These are phyloP conservation scores for Austropuccinia psidii DNA, from an alignment of 1,284 basidiomycete genomes.

Conservation along the genomic window DNA sequence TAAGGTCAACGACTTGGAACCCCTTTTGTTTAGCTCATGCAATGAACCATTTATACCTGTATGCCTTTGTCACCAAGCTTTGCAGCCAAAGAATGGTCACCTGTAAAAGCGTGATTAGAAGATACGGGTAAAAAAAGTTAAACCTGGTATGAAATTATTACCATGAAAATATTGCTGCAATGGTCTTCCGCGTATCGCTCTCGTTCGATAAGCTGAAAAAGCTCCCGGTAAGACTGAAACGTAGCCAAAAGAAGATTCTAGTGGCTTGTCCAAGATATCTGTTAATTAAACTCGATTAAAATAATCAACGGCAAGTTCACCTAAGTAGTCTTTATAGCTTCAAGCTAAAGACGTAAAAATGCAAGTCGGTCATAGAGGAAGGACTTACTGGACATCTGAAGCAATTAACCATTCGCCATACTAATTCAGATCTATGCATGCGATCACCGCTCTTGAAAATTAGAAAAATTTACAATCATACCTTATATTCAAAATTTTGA, in stretches of 20 bases:
- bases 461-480: too few relatives aligned
- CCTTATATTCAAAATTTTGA: slow-evolving; percentile 93
- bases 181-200: slow-evolving; percentile 83
- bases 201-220: slow-evolving; percentile 87
- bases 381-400: slow-evolving; percentile 36
- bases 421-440: too few relatives aligned
- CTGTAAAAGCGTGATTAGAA: background rate
- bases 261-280: slow-evolving; percentile 62
- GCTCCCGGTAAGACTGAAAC: slow-evolving; percentile 92
- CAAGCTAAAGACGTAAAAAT: background rate
- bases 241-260: slow-evolving; percentile 91
- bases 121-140: background rate
- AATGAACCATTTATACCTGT: slow-evolving; percentile 49
- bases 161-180: slow-evolving; percentile 98
- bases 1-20: background rate
- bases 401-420: too few relatives aligned
- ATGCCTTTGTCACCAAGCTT: slow-evolving; percentile 88
- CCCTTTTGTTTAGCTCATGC: background rate
- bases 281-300: background rate
- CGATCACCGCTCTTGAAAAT: too few relatives aligned
- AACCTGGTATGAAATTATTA: slow-evolving; percentile 45
- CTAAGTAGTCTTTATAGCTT: background rate
- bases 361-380: too few relatives aligned
- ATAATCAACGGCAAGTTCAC: background rate
- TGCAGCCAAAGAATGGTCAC: slow-evolving; percentile 58